Percentiles rank a stretch among this genome's conserved stretches.
Evolutionary conservation across 352 stramenopile genomes (phyloP).

Genomic region (Phytopythium kandeliae): DNA sequence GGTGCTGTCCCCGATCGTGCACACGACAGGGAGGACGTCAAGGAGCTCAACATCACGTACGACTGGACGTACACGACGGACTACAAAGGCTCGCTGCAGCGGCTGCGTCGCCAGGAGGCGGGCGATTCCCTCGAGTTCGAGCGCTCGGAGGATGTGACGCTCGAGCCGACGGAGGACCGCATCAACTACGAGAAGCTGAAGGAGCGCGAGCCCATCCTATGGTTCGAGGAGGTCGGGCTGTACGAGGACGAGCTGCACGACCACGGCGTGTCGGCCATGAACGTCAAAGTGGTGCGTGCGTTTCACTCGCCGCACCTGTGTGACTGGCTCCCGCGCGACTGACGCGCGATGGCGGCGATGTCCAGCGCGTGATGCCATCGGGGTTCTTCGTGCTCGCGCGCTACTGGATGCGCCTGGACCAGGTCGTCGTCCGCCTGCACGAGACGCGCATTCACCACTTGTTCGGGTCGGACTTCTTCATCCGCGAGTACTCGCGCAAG

Average conservation of each 20-base stretch:
- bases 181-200: constrained; percentile 79
- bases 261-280: constrained; percentile 73
- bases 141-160: constrained; percentile 23
- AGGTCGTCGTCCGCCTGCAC: constrained; percentile 71
- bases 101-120: constrained; percentile 19
- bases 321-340: too few species aligned
- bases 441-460: constrained; percentile 82
- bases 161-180: constrained; percentile 42
- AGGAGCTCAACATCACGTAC: constrained; percentile 77
- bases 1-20: neutral
- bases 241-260: constrained; percentile 85
- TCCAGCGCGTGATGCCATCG: constrained; percentile 81
- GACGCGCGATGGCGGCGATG: too few species aligned
- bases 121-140: neutral
- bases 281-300: constrained; percentile 76
- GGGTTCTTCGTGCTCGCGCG: constrained; percentile 73
- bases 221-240: constrained; percentile 75
- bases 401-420: constrained; percentile 83
- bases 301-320: too few species aligned
- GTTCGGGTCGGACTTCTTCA: constrained; percentile 63
- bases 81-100: constrained; percentile 75
- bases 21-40: constrained; percentile 57
- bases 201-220: constrained; percentile 78
- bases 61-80: constrained; percentile 84
- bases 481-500: constrained; percentile 80